Evolutionary conservation across 257 asterid genomes (phyloP).

Genomic region (Ilex asprella): DNA sequence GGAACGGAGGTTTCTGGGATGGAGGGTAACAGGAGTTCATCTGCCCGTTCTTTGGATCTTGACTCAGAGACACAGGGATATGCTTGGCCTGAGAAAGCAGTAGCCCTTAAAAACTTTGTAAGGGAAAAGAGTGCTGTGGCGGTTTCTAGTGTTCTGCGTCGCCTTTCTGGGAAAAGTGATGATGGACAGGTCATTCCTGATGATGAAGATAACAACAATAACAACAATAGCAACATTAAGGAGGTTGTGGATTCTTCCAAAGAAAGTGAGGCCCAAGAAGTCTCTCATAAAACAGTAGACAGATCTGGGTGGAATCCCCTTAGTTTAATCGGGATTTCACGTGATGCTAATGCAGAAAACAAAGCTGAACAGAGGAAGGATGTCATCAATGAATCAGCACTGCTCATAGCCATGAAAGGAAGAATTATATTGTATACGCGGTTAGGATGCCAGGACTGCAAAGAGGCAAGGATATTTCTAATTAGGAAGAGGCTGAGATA

Average conservation of each 20-base stretch:
- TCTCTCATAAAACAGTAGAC: constrained; percentile 31
- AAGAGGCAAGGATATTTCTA: constrained; percentile 51
- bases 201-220: constrained; percentile 24
- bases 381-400: constrained; percentile 22
- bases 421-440: constrained; percentile 62
- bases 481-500: constrained; percentile 61
- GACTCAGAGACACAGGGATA: constrained; percentile 40
- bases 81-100: constrained; percentile 86
- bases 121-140: constrained; percentile 73
- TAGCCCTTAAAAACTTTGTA: constrained; percentile 55
- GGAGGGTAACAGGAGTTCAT: constrained; percentile 37
- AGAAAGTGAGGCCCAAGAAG: constrained; percentile 31
- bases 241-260: constrained; percentile 21
- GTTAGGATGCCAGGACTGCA: constrained; percentile 65
- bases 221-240: constrained; percentile 11
- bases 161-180: constrained; percentile 62
- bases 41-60: constrained; percentile 22
- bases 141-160: constrained; percentile 61
- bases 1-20: constrained; percentile 56
- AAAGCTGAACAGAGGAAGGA: constrained; percentile 24
- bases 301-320: constrained; percentile 64
- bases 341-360: constrained; percentile 33
- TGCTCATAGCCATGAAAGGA: constrained; percentile 65
- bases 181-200: constrained; percentile 38
- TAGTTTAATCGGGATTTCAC: constrained; percentile 47